A percentile compares a stretch with the other conserved stretches of the same genome.
Evolutionary conservation across 192 early-diverging fungal species (phyloP).

Genomic region (Podochytrium sp.): DNA sequence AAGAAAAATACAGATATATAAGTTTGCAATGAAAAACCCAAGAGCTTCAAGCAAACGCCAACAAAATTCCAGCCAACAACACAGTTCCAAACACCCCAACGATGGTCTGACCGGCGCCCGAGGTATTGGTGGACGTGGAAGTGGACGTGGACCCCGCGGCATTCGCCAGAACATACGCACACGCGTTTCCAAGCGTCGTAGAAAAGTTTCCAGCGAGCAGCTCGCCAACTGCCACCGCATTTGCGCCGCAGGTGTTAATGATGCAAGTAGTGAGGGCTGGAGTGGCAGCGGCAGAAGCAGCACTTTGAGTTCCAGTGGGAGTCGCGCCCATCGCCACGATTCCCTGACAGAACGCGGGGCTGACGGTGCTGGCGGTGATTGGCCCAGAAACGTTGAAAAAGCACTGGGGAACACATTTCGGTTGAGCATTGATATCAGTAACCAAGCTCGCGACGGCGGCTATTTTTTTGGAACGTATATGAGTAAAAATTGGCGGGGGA

Average conservation of each 20-base stretch:
- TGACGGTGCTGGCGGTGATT: background rate
- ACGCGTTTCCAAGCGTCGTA: background rate
- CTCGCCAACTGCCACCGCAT: background rate
- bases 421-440: no score
- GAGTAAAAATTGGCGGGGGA: no score
- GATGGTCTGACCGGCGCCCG: background rate
- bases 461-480: no score
- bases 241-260: background rate
- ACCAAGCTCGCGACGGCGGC: no score
- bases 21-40: no score
- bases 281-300: background rate
- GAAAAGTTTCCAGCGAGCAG: background rate
- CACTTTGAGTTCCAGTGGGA: background rate
- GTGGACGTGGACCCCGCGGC: background rate
- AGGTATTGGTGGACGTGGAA: background rate
- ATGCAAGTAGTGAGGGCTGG: background rate
- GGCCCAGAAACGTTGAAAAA: background rate
- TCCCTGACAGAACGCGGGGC: background rate
- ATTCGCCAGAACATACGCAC: background rate
- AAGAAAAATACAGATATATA: background rate
- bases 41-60: no score
- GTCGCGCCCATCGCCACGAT: background rate
- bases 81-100: background rate
- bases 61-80: no score
- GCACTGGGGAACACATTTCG: no score